Base-by-base conservation (phyloP, 306 rosid species). In the Oxytropis ochrocephala region DNA sequence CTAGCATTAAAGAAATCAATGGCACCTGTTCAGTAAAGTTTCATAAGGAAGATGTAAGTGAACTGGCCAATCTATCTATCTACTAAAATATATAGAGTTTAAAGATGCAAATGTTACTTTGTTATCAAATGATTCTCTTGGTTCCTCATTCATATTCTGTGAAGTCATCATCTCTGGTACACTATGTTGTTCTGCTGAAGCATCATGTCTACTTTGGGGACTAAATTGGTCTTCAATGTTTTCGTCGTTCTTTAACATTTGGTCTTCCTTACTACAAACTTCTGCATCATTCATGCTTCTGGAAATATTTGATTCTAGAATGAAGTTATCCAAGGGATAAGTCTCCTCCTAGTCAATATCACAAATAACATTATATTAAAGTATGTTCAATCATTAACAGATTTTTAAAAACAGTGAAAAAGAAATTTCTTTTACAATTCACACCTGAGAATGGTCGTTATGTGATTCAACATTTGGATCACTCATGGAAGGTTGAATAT, bases 361-460 rank as follows among this genome's bases (percentile, higher is more conserved):
- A 76, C 38, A 57, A 48, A 41, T 64, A 21, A 36, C 5, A 13
- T 5, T 8, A 17, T 27, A 44, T 10, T 52, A 38, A 72, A 36
- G 5, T 51, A 32, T 44, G 21, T 17, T 32, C 50, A 33, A 30
- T 19, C 18, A 35, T 48, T 9, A 21, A 18, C 3, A 51, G 12
- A 8, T 70, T 8, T 44, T 17, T 21, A 8, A 49, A 11, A 43
- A 50, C 13, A 30, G 39, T 43, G 6, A 32, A 42, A 51, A 71
- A 38, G 0, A 14, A 60, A 54, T n/a, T 56, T 13, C 43, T 36
- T 54, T 17, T n/a, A 21, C 52, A 51, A 68, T n/a, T 70, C 79
- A 46, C 32, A 86, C 87, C 89, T 82, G 80, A 13, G 69, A 78
- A 39, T 69, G 62, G 36, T 6, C 18, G 4, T 70, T 76, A 53